A percentile compares a stretch with the other conserved stretches of the same genome.
Evolutionary conservation across 352 stramenopile genomes (phyloP).

Genomic region (Globisporangium cystogenes): DNA sequence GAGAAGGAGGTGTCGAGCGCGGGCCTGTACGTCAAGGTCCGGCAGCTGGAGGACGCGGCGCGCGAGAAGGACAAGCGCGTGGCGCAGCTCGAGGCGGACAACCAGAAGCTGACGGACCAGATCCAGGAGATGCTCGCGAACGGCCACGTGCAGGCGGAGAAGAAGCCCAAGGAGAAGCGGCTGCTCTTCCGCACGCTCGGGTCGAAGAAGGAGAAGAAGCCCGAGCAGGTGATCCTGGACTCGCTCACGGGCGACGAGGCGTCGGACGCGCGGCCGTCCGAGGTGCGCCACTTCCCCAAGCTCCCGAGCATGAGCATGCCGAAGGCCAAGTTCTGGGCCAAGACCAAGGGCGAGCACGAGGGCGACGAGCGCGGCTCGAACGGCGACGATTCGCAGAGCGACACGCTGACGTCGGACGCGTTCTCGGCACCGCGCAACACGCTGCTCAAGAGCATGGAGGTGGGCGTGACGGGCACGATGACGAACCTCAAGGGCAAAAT

Average conservation of each 20-base stretch:
- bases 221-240: slow-evolving; percentile 55
- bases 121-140: slow-evolving; percentile 30
- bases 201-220: slow-evolving; percentile 76
- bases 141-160: slow-evolving; percentile 38
- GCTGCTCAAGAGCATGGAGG: slow-evolving; percentile 72
- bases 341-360: slow-evolving; percentile 41
- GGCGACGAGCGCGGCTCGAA: slow-evolving; percentile 45
- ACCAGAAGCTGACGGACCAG: slow-evolving; percentile 68
- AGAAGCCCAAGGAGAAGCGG: slow-evolving; percentile 57
- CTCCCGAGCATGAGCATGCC: slow-evolving; percentile 57
- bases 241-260: slow-evolving; percentile 66
- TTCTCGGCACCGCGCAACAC: slow-evolving; percentile 54
- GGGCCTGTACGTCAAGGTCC: slow-evolving; percentile 68
- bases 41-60: slow-evolving; percentile 66
- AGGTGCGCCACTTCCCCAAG: slow-evolving; percentile 51
- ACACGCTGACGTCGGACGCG: slow-evolving; percentile 44
- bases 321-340: slow-evolving; percentile 71
- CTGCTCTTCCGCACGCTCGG: slow-evolving; percentile 79
- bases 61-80: slow-evolving; percentile 78
- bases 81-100: slow-evolving; percentile 57
- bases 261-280: slow-evolving; percentile 42
- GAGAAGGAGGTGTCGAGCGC: slow-evolving; percentile 77
- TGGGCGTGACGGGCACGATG: slow-evolving; percentile 67
- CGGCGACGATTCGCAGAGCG: slow-evolving; percentile 23
- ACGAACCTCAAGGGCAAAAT: slow-evolving; percentile 79